These are phyloP conservation scores for Carex cristatella DNA, from an alignment of 176 grass and related monocot genomes.

Conservation along the genomic window DNA sequence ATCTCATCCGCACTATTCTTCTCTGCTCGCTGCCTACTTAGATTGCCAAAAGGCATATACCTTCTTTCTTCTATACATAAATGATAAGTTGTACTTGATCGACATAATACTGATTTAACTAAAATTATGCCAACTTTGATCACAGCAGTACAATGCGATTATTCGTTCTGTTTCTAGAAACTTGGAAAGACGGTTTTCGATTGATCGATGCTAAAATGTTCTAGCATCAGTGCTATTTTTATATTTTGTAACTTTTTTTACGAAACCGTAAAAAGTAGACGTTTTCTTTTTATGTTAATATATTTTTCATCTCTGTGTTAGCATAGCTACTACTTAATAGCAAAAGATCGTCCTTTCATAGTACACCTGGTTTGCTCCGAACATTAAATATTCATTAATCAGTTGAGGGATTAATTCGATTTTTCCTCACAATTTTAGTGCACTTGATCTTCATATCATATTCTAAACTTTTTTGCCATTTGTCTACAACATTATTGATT, in stretches of 20 bases:
- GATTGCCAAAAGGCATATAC: conserved; percentile 94
- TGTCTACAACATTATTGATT: not conserved
- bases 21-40: conserved; percentile 88
- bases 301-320: not conserved
- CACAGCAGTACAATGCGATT: not conserved
- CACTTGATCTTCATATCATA: not conserved
- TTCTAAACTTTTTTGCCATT: not conserved
- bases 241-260: not conserved
- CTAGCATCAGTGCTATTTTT: not conserved
- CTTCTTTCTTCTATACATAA: not conserved
- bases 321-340: not conserved
- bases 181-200: not conserved
- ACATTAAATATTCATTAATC: not conserved
- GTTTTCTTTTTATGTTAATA: not conserved
- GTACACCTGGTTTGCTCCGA: not conserved
- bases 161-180: not conserved
- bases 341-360: not conserved
- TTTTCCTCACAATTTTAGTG: not conserved
- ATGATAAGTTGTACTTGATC: not conserved
- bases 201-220: not conserved
- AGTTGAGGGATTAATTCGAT: not conserved
- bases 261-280: not conserved
- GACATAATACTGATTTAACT: not conserved
- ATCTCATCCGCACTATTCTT: conserved; percentile 90
- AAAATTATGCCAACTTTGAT: not conserved